Percentiles rank a stretch among this genome's conserved stretches.
Evolutionary conservation across 164 flowering plant genomes (phyloP).

Genomic region (Cinnamomum chago): DNA sequence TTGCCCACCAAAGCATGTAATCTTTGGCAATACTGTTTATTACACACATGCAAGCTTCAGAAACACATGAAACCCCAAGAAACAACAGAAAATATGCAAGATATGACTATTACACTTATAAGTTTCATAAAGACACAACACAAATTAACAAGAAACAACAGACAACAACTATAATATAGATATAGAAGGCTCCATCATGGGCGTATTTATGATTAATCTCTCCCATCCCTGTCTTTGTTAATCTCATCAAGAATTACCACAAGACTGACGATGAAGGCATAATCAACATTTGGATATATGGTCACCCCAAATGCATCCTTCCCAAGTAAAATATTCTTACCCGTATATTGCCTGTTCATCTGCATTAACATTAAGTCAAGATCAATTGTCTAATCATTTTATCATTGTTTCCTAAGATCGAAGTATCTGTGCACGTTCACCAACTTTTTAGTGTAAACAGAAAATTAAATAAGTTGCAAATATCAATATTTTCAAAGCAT

Average conservation of each 20-base stretch:
- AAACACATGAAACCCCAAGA: no score
- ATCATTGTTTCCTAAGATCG: no score
- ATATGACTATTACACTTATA: no score
- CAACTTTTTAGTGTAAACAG: no score
- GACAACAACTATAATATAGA: neutral
- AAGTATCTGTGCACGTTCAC: no score
- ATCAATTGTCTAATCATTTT: neutral
- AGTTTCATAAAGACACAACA: neutral
- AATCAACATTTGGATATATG: slow-evolving; percentile 25
- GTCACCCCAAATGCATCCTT: slow-evolving; percentile 26
- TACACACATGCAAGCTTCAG: no score
- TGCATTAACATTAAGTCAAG: slow-evolving; percentile 9
- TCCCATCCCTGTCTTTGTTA: slow-evolving; percentile 10
- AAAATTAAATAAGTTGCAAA: no score
- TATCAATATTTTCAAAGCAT: no score
- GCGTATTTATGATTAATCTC: neutral
- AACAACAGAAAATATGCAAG: no score
- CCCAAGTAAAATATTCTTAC: slow-evolving; percentile 19
- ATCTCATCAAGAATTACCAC: slow-evolving; percentile 25
- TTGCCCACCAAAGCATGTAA: no score
- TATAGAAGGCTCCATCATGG: neutral
- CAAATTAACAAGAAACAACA: neutral
- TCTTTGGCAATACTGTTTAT: no score
- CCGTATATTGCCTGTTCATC: slow-evolving; percentile 22
- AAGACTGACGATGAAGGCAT: slow-evolving; percentile 23